Evolutionary conservation across 768 basidiomycete genomes (phyloP), one percentile per base, ranked within the genome.

Genomic region (Lactarius indigo): DNA sequence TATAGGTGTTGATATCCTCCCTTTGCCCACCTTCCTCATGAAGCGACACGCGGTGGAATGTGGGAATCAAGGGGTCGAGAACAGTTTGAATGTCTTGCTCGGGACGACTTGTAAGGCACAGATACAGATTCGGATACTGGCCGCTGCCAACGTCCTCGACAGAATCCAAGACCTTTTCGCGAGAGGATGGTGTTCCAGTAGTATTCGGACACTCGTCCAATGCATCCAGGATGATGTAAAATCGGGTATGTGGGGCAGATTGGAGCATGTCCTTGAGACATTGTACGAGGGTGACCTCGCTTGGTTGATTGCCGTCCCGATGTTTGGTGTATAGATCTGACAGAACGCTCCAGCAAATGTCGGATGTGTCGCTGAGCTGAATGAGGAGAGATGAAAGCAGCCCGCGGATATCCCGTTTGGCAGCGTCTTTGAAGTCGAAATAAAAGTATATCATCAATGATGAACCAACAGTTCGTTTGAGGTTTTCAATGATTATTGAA

Each of bases 81-180:
- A 37, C n/a, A 3, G 31, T 12, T 54, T 15, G 23, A 26, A 28
- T 28, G 52, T 26, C 23, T 12, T 28, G 28, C 5, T 54, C 63
- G 15, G 42, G 63, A 4, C 63, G 56, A 57, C 63, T 64, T 1
- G 63, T 64, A 18, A 64, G 8, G 31, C 63, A 64, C 1, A 64
- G 10, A 31, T 23, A 47, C 15, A 54, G 12, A 13, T n/a, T n/a
- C 28, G 23, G 1, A 23, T 12, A 54, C n/a, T 28, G 23, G 1
- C 5, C 10, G 0, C 28, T 0, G 23, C 12, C 42, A 61, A 59
- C 54, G 44, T 47, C 56, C 12, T 64, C 10, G 17, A 64, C 7
- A 26, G 47, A 44, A 1, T 47, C 6, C 3, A 64, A 15, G 2
- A 64, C 42, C 42, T 23, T 35, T 6, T 57, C 56, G n/a, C 63